Conservation (phyloP, 495 filamentous ascomycete genomes). For the Podospora pseudopauciseta region DNA sequence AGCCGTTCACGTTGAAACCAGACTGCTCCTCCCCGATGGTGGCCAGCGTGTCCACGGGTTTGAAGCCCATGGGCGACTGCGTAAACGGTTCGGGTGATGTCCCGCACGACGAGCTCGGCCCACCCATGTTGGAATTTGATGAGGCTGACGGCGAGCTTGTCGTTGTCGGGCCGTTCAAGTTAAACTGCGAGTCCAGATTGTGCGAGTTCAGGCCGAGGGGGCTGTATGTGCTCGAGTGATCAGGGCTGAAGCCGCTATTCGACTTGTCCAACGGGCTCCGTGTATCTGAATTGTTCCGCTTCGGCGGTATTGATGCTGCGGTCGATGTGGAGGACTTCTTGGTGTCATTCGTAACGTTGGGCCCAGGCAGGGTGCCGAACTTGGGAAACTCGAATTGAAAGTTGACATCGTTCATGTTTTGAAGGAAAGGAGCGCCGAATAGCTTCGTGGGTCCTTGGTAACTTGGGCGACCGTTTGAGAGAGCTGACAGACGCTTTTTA, state of each 20-base stretch:
- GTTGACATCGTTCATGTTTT: conserved; percentile 65
- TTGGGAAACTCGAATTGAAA: conserved; percentile 92
- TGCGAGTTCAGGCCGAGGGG: conserved; percentile 27
- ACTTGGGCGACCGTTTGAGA: conserved; percentile 35
- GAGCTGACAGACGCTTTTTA: conserved; percentile 72
- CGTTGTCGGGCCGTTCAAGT: conserved; percentile 32
- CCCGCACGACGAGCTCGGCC: conserved; percentile 72
- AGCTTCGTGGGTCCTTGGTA: conserved; percentile 23
- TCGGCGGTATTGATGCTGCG: conserved; percentile 21
- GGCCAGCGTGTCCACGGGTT: conserved; percentile 55
- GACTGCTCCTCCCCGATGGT: conserved; percentile 55
- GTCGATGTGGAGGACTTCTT: conserved; percentile 28
- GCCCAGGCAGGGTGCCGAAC: conserved; percentile 72
- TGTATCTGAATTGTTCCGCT: conserved; percentile 27
- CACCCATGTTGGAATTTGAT: conserved; percentile 51
- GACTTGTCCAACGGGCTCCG: conserved; percentile 32
- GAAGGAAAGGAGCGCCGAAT: conserved; percentile 49
- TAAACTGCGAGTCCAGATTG: conserved; percentile 51
- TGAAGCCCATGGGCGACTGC: conserved; percentile 54
- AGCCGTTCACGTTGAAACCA: neutral
- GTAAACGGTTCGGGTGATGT: conserved; percentile 55
- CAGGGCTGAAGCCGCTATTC: conserved; percentile 28
- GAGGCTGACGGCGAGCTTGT: conserved; percentile 63
- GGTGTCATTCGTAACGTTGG: conserved; percentile 48
- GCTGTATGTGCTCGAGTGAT: conserved; percentile 25